Evolutionary conservation across 164 flowering plant genomes (phyloP), one percentile per base, ranked within the genome.

Genomic region (Vitis cinerea): DNA sequence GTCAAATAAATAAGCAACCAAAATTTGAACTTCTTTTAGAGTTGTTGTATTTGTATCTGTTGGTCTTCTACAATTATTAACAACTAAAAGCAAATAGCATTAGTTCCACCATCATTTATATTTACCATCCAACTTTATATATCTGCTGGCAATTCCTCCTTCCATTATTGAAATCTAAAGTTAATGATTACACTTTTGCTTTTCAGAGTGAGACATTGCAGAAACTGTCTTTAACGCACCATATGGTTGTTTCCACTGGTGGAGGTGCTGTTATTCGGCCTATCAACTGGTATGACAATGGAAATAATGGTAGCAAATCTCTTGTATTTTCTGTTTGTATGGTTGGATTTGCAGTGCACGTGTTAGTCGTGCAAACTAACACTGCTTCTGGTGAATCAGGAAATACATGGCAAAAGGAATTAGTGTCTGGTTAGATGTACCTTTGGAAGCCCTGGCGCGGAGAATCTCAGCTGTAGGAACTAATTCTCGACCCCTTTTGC

Each of bases 381-480:
- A 15, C n/a, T 4, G 10, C 68, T 31, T 14, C 47, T 59, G 23
- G 30, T 57, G 12, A 72, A 1, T 64, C 79, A 96, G 99, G 99
- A 84, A 74, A 77, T 81, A 87, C 69, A 95, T 95, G 97, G 83
- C 73, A 29, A 86, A 84, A 67, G 99, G 99, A 6, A 70, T 95
- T 57, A 90, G 90, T 79, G 85, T 91, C 49, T 95, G 92, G 91
- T 70, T 95, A 59, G 99, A 95, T 77, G 99, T 95, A 49, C 99
- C 99, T 60, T 68, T 88, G 63, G 79, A 91, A 76, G 91, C 93
- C 62, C 83, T 93, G 79, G 99, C 98, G 15, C 80, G 71, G 65
- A 83, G 99, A 73, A 90, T 93, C 77, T 79, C 97, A 55, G 88
- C 90, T 54, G 96, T 86, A 3, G 99, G 99, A 63, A 93, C 93